phyloP scores from a whole-genome alignment of 2,329 filamentous ascomycete genomes.

The Apiospora arundinis region DNA sequence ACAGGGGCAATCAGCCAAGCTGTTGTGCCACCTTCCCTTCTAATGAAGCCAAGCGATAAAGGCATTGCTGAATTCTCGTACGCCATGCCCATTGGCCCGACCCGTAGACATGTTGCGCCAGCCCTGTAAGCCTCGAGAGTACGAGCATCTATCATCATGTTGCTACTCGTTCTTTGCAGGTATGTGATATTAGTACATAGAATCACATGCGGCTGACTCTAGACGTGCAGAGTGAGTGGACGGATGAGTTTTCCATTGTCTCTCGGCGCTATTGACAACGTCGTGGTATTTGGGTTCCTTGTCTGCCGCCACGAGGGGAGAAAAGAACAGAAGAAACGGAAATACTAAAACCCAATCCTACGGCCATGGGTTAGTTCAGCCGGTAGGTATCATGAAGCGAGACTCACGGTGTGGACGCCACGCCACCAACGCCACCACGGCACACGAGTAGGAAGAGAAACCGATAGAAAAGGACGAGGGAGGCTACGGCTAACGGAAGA shows the following conservation, averaged over 20 bases:
- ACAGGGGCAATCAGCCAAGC: neutral
- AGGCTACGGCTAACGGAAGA: neutral
- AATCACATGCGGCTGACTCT: neutral
- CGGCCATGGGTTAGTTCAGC: neutral
- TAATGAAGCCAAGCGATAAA: neutral
- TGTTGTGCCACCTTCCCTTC: constrained; percentile 1
- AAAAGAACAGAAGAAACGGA: neutral
- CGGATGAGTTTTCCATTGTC: neutral
- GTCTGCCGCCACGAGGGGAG: neutral
- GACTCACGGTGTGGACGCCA: neutral
- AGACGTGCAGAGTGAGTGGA: neutral
- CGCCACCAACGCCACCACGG: neutral
- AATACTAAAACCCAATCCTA: neutral
- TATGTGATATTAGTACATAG: neutral
- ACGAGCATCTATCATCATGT: neutral
- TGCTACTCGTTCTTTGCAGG: neutral
- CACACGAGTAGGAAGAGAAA: neutral
- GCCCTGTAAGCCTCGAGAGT: neutral
- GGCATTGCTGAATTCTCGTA: neutral
- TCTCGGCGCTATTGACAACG: neutral
- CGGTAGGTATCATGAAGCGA: neutral
- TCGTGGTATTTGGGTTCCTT: neutral
- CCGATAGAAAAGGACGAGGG: neutral
- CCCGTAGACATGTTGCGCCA: neutral
- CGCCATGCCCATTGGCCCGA: neutral